phyloP scores from a whole-genome alignment of 331 rosid species.

The Arachis monticola region DNA sequence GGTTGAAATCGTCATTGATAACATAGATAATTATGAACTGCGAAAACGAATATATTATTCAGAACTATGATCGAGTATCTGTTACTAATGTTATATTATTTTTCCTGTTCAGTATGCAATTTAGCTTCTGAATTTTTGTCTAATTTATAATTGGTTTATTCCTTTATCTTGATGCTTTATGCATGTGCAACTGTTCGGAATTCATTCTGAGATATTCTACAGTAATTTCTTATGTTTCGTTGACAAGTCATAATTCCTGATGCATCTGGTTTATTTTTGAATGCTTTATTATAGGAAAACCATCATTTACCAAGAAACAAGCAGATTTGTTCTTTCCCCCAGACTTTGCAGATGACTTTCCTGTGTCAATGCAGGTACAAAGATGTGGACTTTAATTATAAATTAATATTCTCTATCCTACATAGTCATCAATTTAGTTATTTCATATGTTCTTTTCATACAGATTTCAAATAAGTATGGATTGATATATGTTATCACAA shows the following conservation, averaged over 20 bases:
- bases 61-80: neutral
- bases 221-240: neutral
- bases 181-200: neutral
- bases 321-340: too few relatives aligned
- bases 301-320: too few relatives aligned
- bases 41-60: neutral
- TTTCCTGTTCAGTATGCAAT: slow-evolving; percentile 4
- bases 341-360: too few relatives aligned
- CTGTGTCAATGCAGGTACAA: slow-evolving; percentile 46
- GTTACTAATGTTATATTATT: neutral
- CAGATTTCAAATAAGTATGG: slow-evolving; percentile 5
- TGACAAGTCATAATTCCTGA: slow-evolving; percentile 13
- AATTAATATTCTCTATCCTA: slow-evolving; percentile 14
- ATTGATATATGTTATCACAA: too few relatives aligned
- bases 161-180: neutral
- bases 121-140: slow-evolving; percentile 13
- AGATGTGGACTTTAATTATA: slow-evolving; percentile 14
- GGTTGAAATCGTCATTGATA: neutral
- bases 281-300: slow-evolving; percentile 25
- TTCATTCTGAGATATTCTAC: neutral
- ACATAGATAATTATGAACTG: neutral
- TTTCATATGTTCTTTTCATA: slow-evolving; percentile 18
- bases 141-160: slow-evolving; percentile 9
- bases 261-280: slow-evolving; percentile 4
- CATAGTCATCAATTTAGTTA: neutral